A percentile compares a stretch with the other conserved stretches of the same genome.
phyloP scores from a whole-genome alignment of 2,329 filamentous ascomycete species.

The Exophiala dermatitidis region DNA sequence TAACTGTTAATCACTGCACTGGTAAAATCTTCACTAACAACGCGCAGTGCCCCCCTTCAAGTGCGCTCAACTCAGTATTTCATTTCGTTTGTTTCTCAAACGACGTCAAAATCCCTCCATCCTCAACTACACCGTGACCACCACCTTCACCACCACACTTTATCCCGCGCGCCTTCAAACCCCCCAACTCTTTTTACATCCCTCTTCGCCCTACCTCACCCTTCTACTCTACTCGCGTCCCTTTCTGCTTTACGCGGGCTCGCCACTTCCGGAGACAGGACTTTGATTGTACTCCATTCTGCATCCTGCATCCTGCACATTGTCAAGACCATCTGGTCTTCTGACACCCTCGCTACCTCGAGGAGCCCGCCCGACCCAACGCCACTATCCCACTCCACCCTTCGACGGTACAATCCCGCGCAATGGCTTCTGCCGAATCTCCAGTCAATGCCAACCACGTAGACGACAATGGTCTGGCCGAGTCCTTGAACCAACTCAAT shows the following conservation, averaged over 20 bases:
- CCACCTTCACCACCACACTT: conserved; percentile 11
- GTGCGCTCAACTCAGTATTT: conserved; percentile 2
- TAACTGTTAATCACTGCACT: neutral
- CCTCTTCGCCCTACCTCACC: conserved; percentile 13
- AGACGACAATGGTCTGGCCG: conserved; percentile 56
- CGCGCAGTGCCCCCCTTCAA: neutral
- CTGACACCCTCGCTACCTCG: neutral
- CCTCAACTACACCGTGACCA: conserved; percentile 8
- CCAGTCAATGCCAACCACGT: conserved; percentile 46
- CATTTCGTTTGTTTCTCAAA: conserved; percentile 20
- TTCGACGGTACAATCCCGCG: conserved; percentile 16
- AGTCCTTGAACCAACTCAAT: conserved; percentile 59
- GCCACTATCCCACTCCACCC: neutral
- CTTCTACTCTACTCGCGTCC: conserved; percentile 25
- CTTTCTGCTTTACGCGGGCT: conserved; percentile 18
- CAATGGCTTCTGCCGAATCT: conserved; percentile 57
- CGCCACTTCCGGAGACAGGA: neutral
- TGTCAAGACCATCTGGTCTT: neutral
- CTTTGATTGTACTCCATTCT: neutral
- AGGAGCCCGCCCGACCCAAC: conserved; percentile 1
- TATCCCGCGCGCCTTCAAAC: neutral
- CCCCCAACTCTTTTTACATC: conserved; percentile 3
- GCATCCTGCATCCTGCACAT: conserved; percentile 5
- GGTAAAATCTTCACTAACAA: conserved; percentile 2
- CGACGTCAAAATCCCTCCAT: conserved; percentile 10